A percentile compares a stretch with the other conserved stretches of the same genome.
Conservation (phyloP, 2,329 filamentous ascomycete species). For the Trichoderma hamatum region DNA sequence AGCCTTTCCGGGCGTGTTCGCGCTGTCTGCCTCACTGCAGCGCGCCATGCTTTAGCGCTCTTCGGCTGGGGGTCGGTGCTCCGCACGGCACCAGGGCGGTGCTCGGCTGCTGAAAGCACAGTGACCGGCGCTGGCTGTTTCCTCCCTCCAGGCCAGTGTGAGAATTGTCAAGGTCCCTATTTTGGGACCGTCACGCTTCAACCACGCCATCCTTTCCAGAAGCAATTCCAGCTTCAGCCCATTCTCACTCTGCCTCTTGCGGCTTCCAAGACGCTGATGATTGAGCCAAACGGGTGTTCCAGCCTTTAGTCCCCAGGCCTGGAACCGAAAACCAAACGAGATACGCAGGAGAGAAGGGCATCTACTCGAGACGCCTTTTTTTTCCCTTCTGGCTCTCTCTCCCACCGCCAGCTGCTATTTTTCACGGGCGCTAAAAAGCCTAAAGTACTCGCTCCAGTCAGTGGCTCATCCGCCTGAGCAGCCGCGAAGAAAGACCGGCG, state of each 20-base stretch:
- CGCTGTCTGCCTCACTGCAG: neutral
- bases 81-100: slow-evolving; percentile 11
- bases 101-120: slow-evolving; percentile 8
- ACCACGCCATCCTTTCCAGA: slow-evolving; percentile 24
- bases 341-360: neutral
- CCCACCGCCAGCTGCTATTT: neutral
- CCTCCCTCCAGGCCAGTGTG: neutral
- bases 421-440: slow-evolving; percentile 22
- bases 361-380: neutral
- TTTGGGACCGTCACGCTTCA: neutral
- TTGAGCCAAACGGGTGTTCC: neutral
- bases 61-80: slow-evolving; percentile 4
- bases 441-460: slow-evolving; percentile 15
- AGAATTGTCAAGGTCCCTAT: neutral
- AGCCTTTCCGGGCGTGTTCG: neutral
- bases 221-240: slow-evolving; percentile 14
- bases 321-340: neutral
- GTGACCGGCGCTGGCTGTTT: neutral
- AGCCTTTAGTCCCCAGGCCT: neutral
- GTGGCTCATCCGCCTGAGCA: slow-evolving; percentile 17
- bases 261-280: slow-evolving; percentile 9
- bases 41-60: slow-evolving; percentile 8
- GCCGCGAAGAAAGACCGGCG: neutral
- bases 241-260: neutral
- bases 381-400: neutral